A percentile compares a stretch with the other conserved stretches of the same genome.
These are phyloP conservation scores for Waltiozyma sp. DNA, from an alignment of 1,139 yeast species.

Conservation along the genomic window DNA sequence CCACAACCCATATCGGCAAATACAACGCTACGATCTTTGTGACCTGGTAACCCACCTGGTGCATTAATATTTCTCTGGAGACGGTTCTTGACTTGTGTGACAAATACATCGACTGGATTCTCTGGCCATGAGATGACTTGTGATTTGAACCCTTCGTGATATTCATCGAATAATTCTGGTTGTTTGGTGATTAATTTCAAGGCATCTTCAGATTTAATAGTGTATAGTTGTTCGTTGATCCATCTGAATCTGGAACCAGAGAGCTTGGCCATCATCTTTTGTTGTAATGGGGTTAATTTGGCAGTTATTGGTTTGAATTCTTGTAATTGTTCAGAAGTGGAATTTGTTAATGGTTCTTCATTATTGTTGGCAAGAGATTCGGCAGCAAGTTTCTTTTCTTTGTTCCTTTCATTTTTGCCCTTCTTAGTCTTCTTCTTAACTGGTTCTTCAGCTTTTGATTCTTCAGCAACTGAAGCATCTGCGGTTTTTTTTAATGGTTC, in stretches of 20 bases:
- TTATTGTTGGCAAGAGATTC: constrained; percentile 8
- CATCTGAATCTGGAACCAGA: constrained; percentile 94
- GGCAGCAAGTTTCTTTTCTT: not conserved
- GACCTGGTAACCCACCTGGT: constrained; percentile 90
- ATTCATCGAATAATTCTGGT: constrained; percentile 85
- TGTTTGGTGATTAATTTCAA: constrained; percentile 61
- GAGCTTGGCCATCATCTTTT: constrained; percentile 89
- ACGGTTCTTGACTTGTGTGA: constrained; percentile 55
- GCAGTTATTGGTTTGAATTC: constrained; percentile 11
- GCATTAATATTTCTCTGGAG: constrained; percentile 67
- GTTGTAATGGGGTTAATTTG: constrained; percentile 81
- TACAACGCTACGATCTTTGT: constrained; percentile 41
- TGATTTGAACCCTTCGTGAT: constrained; percentile 87
- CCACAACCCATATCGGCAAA: constrained; percentile 99
- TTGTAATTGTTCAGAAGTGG: constrained; percentile 8
- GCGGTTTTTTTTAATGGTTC: not conserved
- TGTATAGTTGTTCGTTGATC: constrained; percentile 93
- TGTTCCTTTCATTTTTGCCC: constrained; percentile 4
- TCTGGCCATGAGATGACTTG: constrained; percentile 98
- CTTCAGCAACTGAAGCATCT: constrained; percentile 5
- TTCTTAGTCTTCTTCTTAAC: constrained; percentile 1
- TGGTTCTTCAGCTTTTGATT: constrained; percentile 1
- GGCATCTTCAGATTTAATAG: constrained; percentile 72
- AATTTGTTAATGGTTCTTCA: constrained; percentile 7
- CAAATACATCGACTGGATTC: constrained; percentile 88